phyloP scores from a whole-genome alignment of 352 stramenopile species.

The Phytophthora macrochlamydospora region DNA sequence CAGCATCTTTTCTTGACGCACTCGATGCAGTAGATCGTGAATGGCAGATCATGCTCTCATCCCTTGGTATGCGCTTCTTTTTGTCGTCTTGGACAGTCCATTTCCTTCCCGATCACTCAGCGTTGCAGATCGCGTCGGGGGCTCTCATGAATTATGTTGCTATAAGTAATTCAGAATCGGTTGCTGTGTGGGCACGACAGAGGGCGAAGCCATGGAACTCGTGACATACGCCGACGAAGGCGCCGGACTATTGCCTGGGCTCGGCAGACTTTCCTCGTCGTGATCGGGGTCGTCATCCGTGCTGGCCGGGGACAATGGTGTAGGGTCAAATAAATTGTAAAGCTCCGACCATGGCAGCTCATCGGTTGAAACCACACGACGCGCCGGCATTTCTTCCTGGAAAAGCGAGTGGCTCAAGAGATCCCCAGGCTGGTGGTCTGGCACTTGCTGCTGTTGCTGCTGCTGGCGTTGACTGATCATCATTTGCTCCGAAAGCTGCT shows the following conservation, averaged over 20 bases:
- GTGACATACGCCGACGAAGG: constrained; percentile 22
- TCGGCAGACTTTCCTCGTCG: constrained; percentile 60
- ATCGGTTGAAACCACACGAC: constrained; percentile 70
- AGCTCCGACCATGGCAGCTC: constrained; percentile 84
- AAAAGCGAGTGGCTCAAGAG: constrained; percentile 75
- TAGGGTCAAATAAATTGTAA: constrained; percentile 78
- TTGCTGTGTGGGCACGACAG: constrained; percentile 26
- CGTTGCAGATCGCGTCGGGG: too few species aligned
- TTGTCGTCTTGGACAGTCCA: constrained; percentile 1
- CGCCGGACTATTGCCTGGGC: constrained; percentile 28
- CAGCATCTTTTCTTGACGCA: constrained; percentile 3
- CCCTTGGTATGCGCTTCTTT: background rate
- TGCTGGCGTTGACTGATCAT: constrained; percentile 44
- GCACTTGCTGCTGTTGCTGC: constrained; percentile 28
- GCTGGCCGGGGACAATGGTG: constrained; percentile 41
- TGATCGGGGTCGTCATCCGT: constrained; percentile 62
- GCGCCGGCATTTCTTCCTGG: constrained; percentile 54
- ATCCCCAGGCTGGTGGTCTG: constrained; percentile 24
- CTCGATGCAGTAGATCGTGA: background rate
- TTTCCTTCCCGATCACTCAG: background rate
- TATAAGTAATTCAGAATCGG: constrained; percentile 76
- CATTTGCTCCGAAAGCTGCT: constrained; percentile 43
- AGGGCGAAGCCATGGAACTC: constrained; percentile 21
- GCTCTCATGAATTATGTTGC: constrained; percentile 27
- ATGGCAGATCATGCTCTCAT: background rate